A percentile compares a stretch with the other conserved stretches of the same genome.
Evolutionary conservation across 2,329 filamentous ascomycete species (phyloP).

Genomic region (Pyrenochaeta sp.): DNA sequence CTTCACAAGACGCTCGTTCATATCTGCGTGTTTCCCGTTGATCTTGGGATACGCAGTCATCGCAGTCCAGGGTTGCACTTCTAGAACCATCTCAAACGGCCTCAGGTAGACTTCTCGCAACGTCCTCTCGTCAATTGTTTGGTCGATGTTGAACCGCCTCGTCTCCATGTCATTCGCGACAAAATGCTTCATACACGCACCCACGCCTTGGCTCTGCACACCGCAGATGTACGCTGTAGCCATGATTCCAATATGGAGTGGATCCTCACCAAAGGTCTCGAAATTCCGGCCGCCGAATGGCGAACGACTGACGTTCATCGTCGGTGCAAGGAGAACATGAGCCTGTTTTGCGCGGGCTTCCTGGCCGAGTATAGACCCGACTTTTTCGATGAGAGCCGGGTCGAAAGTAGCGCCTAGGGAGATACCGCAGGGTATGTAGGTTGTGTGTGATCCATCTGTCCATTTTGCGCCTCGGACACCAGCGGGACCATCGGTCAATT

Average conservation of each 20-base stretch:
- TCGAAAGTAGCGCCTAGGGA: too few relatives aligned
- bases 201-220: slow-evolving; percentile 56
- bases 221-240: slow-evolving; percentile 5
- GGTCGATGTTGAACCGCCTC: slow-evolving; percentile 65
- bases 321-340: slow-evolving; percentile 16
- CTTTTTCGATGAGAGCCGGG: too few relatives aligned
- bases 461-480: slow-evolving; percentile 66
- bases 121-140: slow-evolving; percentile 65
- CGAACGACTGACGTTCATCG: slow-evolving; percentile 31
- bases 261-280: slow-evolving; percentile 12
- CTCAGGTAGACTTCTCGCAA: slow-evolving; percentile 64
- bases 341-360: slow-evolving; percentile 29
- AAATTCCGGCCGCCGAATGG: slow-evolving; percentile 10
- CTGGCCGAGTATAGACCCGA: slow-evolving; percentile 45
- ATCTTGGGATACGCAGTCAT: too few relatives aligned
- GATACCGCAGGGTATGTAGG: too few relatives aligned
- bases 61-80: too few relatives aligned
- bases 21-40: too few relatives aligned
- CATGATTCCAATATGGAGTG: slow-evolving; percentile 3
- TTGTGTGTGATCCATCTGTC: too few relatives aligned
- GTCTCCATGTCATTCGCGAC: slow-evolving; percentile 72
- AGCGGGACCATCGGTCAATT: slow-evolving; percentile 69
- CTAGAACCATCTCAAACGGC: slow-evolving; percentile 72
- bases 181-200: slow-evolving; percentile 65
- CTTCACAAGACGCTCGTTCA: slow-evolving; percentile 53